Conservation (phyloP, 768 basidiomycete species). For the Lyophyllum decastes region DNA sequence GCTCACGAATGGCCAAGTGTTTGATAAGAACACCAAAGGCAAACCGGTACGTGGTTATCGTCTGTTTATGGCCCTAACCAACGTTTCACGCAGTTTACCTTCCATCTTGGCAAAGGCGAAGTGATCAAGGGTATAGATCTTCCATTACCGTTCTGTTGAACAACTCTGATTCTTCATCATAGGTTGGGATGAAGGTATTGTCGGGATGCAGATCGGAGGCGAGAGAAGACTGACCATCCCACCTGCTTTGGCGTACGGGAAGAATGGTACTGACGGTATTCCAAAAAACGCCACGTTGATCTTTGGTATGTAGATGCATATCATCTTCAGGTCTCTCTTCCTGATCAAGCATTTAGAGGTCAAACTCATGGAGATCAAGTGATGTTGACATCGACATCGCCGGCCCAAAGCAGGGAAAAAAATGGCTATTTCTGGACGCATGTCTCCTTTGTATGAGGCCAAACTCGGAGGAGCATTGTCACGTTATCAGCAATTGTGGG, state of each 20-base stretch:
- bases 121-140: slow-evolving; percentile 79
- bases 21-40: slow-evolving; percentile 83
- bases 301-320: slow-evolving; percentile 62
- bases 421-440: background rate
- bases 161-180: background rate
- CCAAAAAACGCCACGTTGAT: slow-evolving; percentile 79
- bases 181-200: slow-evolving; percentile 93
- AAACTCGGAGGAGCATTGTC: background rate
- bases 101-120: slow-evolving; percentile 82
- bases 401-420: background rate
- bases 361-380: slow-evolving; percentile 72
- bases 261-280: slow-evolving; percentile 54
- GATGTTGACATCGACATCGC: slow-evolving; percentile 17
- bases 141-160: background rate
- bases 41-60: slow-evolving; percentile 64
- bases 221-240: slow-evolving; percentile 83
- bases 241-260: slow-evolving; percentile 72
- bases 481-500: background rate
- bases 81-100: slow-evolving; percentile 54
- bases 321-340: background rate
- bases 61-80: background rate
- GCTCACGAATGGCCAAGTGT: slow-evolving; percentile 70
- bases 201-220: slow-evolving; percentile 89
- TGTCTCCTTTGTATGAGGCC: background rate
- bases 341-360: slow-evolving; percentile 49